Conservation (phyloP, 2,329 filamentous ascomycete genomes). For the Ilyonectria mors-panacis region DNA sequence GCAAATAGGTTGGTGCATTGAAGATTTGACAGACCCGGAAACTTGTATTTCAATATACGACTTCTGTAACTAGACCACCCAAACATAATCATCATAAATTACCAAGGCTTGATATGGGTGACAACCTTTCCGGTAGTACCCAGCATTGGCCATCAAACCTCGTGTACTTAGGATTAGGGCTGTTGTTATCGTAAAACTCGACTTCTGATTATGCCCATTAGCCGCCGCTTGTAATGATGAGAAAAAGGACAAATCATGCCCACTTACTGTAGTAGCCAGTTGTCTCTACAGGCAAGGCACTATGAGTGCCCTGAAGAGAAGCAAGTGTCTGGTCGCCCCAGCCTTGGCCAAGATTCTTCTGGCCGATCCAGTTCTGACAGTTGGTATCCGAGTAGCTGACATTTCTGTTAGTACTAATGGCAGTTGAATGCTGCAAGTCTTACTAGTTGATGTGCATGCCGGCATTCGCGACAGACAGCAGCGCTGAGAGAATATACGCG, state of each 20-base stretch:
- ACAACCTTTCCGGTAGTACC: constrained; percentile 13
- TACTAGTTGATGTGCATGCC: constrained; percentile 26
- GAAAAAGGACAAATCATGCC: not conserved
- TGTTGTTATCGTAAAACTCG: constrained; percentile 23
- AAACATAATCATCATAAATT: not conserved
- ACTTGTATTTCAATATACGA: too few relatives aligned
- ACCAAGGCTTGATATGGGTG: constrained; percentile 20
- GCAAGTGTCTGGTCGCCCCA: constrained; percentile 22
- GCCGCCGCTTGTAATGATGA: not conserved
- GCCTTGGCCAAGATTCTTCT: constrained; percentile 13
- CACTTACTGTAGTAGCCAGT: constrained; percentile 9
- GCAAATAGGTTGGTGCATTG: too few relatives aligned
- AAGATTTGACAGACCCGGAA: too few relatives aligned
- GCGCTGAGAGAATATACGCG: constrained; percentile 9
- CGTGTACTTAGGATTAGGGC: constrained; percentile 12
- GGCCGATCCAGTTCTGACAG: constrained; percentile 27
- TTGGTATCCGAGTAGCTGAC: constrained; percentile 25
- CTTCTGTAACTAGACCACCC: not conserved
- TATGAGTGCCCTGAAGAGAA: constrained; percentile 1
- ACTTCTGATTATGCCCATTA: not conserved
- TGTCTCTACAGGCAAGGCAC: constrained; percentile 10
- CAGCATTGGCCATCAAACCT: constrained; percentile 18
- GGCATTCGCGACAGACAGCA: constrained; percentile 18
- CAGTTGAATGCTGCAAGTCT: not conserved
- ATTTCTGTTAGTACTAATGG: not conserved